Percentiles rank a stretch among this genome's conserved stretches.
These are phyloP conservation scores for Pythium dissimile DNA, from an alignment of 352 stramenopile genomes.

Conservation along the genomic window DNA sequence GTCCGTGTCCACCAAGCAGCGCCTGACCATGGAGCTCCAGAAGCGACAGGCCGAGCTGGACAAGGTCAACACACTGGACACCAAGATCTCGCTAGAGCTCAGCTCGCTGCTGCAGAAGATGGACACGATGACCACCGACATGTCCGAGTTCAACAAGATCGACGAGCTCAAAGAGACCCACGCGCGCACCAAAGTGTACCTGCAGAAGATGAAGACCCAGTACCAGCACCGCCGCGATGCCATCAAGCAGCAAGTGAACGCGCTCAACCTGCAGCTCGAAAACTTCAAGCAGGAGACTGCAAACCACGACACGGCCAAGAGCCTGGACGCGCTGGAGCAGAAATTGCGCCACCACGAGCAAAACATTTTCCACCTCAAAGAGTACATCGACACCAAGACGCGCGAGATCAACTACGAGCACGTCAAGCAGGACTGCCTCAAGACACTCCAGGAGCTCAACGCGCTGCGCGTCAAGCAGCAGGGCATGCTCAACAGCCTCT, in stretches of 20 bases:
- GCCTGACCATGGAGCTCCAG: constrained; percentile 79
- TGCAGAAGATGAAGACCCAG: constrained; percentile 70
- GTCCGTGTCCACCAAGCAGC: constrained; percentile 84
- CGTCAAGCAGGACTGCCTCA: constrained; percentile 79
- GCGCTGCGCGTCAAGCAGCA: constrained; percentile 60
- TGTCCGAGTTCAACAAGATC: constrained; percentile 87
- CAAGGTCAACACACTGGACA: constrained; percentile 90
- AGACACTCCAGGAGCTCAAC: constrained; percentile 73
- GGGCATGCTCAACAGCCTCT: constrained; percentile 26
- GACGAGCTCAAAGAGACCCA: constrained; percentile 83
- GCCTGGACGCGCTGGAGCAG: constrained; percentile 81
- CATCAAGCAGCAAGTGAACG: constrained; percentile 83
- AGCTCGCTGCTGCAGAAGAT: constrained; percentile 83
- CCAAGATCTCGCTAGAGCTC: constrained; percentile 84
- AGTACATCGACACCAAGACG: constrained; percentile 87
- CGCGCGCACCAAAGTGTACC: constrained; percentile 71
- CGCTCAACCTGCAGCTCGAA: constrained; percentile 61
- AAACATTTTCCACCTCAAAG: constrained; percentile 90
- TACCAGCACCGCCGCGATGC: constrained; percentile 83
- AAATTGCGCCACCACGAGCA: constrained; percentile 91
- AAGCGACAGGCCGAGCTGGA: constrained; percentile 88
- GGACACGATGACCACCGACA: constrained; percentile 83
- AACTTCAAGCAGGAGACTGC: constrained; percentile 69
- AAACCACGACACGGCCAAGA: constrained; percentile 78
- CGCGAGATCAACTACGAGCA: constrained; percentile 89